A percentile compares a stretch with the other conserved stretches of the same genome.
Evolutionary conservation across 2,329 filamentous ascomycete genomes (phyloP).

Genomic region (Onygenales sp.): DNA sequence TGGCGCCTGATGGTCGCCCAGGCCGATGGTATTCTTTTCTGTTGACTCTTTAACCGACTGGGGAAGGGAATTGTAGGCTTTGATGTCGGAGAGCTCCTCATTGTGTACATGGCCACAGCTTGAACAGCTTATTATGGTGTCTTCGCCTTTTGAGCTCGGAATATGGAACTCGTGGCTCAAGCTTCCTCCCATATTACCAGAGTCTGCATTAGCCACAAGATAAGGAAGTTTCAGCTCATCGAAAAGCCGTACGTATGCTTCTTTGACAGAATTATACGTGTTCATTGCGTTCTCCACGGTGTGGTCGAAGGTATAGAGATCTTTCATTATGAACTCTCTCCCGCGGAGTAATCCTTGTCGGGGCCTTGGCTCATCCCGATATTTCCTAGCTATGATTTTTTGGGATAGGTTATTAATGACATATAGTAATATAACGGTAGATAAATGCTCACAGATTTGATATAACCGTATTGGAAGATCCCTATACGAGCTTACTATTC

Average conservation of each 20-base stretch:
- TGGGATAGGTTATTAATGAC: not conserved
- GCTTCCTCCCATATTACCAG: constrained; percentile 90
- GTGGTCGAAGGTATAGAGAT: constrained; percentile 89
- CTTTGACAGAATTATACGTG: constrained; percentile 68
- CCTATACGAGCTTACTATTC: constrained; percentile 69
- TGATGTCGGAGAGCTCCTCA: constrained; percentile 64
- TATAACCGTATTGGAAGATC: constrained; percentile 79
- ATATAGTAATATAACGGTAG: constrained; percentile 3
- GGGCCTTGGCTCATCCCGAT: constrained; percentile 83
- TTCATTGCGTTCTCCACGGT: constrained; percentile 57
- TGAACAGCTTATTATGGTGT: constrained; percentile 67
- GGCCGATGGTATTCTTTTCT: constrained; percentile 3
- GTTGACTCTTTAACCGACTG: constrained; percentile 5
- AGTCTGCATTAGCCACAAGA: constrained; percentile 78
- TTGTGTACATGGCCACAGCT: constrained; percentile 72
- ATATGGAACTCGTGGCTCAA: constrained; percentile 95
- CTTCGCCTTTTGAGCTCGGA: constrained; percentile 68
- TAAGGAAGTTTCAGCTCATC: constrained; percentile 75
- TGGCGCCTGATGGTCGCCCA: constrained; percentile 13
- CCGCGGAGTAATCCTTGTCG: constrained; percentile 79
- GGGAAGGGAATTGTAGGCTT: constrained; percentile 19
- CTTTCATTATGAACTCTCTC: constrained; percentile 95
- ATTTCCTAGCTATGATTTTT: constrained; percentile 61
- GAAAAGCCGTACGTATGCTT: constrained; percentile 68
- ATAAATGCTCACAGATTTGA: constrained; percentile 59